These are phyloP conservation scores for Xylaria intraflava DNA, from an alignment of 495 filamentous ascomycete genomes.

Conservation along the genomic window DNA sequence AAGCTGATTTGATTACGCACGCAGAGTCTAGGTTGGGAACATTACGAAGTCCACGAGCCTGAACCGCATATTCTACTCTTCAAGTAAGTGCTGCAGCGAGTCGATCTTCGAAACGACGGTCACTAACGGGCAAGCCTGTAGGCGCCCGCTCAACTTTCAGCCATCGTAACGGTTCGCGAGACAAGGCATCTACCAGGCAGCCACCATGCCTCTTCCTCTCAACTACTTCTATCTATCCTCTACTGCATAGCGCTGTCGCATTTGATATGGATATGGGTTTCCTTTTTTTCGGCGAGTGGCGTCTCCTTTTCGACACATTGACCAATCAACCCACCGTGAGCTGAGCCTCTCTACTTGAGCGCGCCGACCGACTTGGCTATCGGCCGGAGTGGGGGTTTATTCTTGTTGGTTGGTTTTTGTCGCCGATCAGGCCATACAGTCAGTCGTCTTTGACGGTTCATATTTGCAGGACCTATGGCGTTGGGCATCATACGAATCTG, in stretches of 20 bases:
- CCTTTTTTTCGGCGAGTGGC: conserved; percentile 26
- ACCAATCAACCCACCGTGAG: background rate
- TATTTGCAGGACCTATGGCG: conserved; percentile 3
- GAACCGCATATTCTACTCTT: conserved; percentile 97
- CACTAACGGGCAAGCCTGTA: conserved; percentile 25
- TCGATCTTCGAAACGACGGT: background rate
- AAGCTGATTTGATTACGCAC: conserved; percentile 17
- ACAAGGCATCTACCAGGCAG: background rate
- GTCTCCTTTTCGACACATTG: conserved; percentile 15
- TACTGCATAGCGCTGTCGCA: conserved; percentile 39
- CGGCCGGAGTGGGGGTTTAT: conserved; percentile 7
- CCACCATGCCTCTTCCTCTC: background rate
- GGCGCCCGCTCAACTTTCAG: conserved; percentile 82
- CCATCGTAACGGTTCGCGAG: conserved; percentile 46
- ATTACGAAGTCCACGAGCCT: conserved; percentile 98
- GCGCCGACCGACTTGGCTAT: conserved; percentile 3
- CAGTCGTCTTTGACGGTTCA: conserved; percentile 1
- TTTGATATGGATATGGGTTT: conserved; percentile 29
- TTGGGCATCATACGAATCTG: conserved; percentile 5
- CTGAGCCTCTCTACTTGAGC: conserved; percentile 3
- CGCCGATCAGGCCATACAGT: conserved; percentile 4
- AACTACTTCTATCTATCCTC: conserved; percentile 23
- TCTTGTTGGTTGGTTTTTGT: conserved; percentile 4
- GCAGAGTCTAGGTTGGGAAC: conserved; percentile 95
- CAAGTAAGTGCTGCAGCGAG: conserved; percentile 59